A percentile compares a stretch with the other conserved stretches of the same genome.
These are phyloP conservation scores for Insectozyma bohioensis DNA, from an alignment of 1,139 yeast genomes.

Conservation along the genomic window DNA sequence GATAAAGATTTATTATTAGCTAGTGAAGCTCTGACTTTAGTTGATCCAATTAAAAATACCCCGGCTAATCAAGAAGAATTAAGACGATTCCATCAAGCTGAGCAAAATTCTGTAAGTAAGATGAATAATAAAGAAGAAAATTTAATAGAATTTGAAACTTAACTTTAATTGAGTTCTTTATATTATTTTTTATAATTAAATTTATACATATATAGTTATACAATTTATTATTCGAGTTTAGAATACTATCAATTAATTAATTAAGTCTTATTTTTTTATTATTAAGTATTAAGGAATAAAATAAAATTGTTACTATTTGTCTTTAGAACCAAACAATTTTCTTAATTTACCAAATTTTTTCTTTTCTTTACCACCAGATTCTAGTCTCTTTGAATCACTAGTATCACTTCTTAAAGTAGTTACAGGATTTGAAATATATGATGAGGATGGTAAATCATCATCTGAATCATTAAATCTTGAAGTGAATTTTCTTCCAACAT, in stretches of 20 bases:
- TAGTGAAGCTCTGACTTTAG: constrained; percentile 43
- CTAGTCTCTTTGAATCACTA: no score
- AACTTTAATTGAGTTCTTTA: no score
- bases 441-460: constrained; percentile 12
- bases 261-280: no score
- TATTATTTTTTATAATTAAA: no score
- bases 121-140: constrained; percentile 15
- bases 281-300: no score
- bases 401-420: constrained; percentile 6
- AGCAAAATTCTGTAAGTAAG: constrained; percentile 8
- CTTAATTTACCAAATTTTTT: constrained; percentile 54
- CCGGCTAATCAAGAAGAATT: constrained; percentile 10
- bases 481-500: constrained; percentile 5
- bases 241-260: no score
- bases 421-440: constrained; percentile 1
- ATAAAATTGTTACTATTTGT: constrained; percentile 3
- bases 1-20: constrained; percentile 49
- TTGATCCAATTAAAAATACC: constrained; percentile 19
- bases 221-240: no score
- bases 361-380: constrained; percentile 47
- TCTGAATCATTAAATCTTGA: constrained; percentile 17
- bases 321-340: constrained; percentile 51
- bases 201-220: no score
- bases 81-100: constrained; percentile 16
- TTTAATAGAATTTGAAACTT: constrained; percentile 30